Base-by-base conservation (phyloP, 495 filamentous ascomycete genomes). In the Penicillium waksmanii region DNA sequence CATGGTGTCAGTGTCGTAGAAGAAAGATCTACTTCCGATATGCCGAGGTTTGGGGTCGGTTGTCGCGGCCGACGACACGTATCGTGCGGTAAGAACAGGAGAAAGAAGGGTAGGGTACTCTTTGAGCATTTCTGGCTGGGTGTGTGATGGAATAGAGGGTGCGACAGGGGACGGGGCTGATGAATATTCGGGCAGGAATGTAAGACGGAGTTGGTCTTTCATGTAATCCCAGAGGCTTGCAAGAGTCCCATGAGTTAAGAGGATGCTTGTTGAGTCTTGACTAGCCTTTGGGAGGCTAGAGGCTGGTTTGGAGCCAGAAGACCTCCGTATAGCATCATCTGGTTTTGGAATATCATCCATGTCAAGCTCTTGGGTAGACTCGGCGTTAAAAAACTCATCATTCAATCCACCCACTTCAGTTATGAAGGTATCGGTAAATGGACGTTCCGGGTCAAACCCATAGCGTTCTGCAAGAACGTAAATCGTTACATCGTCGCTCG, bases 351-450 rank as follows among this genome's bases (percentile, higher is more conserved):
- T 62, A 54, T 68, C 67, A 27, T 66, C 67, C 1, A 73, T 58
- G 43, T 77, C 71, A 35, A 65, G 57, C 36, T 74, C 71, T 51
- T 69, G 57, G 0, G 73, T 74, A 2, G 73, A 72, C 2, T 71
- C 46, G 3, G 72, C 69, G 51, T 80, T 78, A 46, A 76, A 74
- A 55, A 78, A 80, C 55, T 86, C 80, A 34, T 88, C 82, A 60
- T 91, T 86, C 0, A 96, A 72, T 1, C 74, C 78, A 34, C 83
- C 88, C 3, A 98, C 84, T 70, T 97, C 88, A 1, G 83, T 82
- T 58, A 97, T 86, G 73, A 98, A 96, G 9, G 74, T 68, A 58
- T 96, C 90, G 1, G 89, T 89, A 68, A 98, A 96, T 4, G 77
- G 53, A 7, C 78, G 79, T 5, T 86, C 71, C 1, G 84, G 70